Evolutionary conservation across 2,329 filamentous ascomycete genomes (phyloP), one percentile per base, ranked within the genome.

Genomic region (Pezizomycotina sp.): DNA sequence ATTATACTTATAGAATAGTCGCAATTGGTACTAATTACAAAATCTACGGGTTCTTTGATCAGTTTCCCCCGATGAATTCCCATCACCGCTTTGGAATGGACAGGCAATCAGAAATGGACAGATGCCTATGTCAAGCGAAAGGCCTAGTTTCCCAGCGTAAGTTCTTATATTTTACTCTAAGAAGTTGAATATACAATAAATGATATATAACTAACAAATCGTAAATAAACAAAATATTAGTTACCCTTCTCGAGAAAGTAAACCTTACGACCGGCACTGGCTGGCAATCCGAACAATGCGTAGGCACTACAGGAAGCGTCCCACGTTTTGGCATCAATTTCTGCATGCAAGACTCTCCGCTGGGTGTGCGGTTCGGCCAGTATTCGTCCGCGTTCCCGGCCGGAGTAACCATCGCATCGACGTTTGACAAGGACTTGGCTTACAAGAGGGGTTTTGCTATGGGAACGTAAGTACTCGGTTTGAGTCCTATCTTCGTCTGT

Each of bases 251-350:
- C 5, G 65, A 68, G 50, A 68, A 67, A 55, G 62, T 68, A 39
- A 69, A 69, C 47, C 56, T 69, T 37, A 69, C 65, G 9, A 66
- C 64, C 3, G 65, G 65, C 5, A 62, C 57, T 4, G 65, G 65
- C n/a, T 68, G 65, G 64, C 56, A 54, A 38, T 65, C 64, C 60
- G 62, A 60, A 13, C 58, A 66, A 50, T 68, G 65, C 44, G 64
- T 68, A 4, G 49, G 48, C 15, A 51, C 50, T 14, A 52, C 49
- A 22, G 47, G 47, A 8, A 44, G 43, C 21, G 46, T 47, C 18
- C 41, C 40, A 24, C 25, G 41, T 23, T 33, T 47, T 9, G 37
- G 41, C 10, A 46, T 48, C 21, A 57, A 56, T 29, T 51, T 69
- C 21, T 69, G 65, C 53, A 50, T 69, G 32, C 63, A 68, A 49